A percentile compares a stretch with the other conserved stretches of the same genome.
phyloP scores from a whole-genome alignment of 805 yeast species.

The Nakazawaea anatomiae region DNA sequence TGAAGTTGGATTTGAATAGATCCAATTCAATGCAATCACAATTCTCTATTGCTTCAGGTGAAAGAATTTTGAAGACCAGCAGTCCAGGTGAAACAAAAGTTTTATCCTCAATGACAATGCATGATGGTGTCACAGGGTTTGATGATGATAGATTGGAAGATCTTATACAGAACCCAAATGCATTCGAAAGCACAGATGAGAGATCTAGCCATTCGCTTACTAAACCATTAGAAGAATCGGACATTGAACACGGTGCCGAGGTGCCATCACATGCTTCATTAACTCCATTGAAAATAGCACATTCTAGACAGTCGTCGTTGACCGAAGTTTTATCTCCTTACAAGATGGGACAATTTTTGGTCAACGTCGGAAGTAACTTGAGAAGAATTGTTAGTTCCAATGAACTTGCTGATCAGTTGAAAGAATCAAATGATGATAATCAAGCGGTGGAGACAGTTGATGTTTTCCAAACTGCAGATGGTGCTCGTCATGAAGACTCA shows the following conservation, averaged over 20 bases:
- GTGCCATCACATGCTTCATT: neutral
- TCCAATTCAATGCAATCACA: slow-evolving; percentile 21
- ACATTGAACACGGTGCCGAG: slow-evolving; percentile 13
- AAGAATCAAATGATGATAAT: neutral
- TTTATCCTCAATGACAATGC: slow-evolving; percentile 12
- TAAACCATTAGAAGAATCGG: too few relatives aligned
- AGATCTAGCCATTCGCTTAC: too few relatives aligned
- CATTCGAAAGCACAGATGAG: too few relatives aligned
- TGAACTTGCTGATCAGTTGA: neutral
- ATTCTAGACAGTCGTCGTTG: slow-evolving; percentile 8
- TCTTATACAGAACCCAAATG: too few relatives aligned
- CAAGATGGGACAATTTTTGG: slow-evolving; percentile 8
- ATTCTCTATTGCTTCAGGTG: slow-evolving; percentile 22
- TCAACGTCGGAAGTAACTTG: slow-evolving; percentile 8
- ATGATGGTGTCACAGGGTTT: slow-evolving; percentile 19
- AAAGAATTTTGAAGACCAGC: slow-evolving; percentile 20
- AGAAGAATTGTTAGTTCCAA: slow-evolving; percentile 4
- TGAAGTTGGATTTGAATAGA: slow-evolving; percentile 24
- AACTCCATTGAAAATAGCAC: neutral
- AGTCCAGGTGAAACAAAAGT: slow-evolving; percentile 12
- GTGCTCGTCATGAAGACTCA: neutral
- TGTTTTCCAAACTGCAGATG: neutral
- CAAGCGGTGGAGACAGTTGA: neutral
- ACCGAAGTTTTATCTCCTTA: slow-evolving; percentile 6
- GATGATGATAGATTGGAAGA: too few relatives aligned